A percentile compares a stretch with the other conserved stretches of the same genome.
Evolutionary conservation across 2,329 filamentous ascomycete species (phyloP).

Genomic region (Anthostomella pinea): DNA sequence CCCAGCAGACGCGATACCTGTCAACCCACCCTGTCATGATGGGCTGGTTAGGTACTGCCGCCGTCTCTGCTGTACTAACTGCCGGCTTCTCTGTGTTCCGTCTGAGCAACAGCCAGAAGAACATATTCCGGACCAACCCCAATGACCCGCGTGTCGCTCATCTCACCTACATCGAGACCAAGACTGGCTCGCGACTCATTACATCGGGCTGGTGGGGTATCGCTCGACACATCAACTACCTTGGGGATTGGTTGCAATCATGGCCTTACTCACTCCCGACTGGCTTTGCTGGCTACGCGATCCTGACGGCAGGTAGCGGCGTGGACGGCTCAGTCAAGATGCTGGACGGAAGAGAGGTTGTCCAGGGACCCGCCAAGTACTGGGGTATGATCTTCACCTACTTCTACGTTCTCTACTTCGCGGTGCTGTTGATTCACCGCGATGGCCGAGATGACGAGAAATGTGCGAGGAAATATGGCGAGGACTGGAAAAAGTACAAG

Average conservation of each 20-base stretch:
- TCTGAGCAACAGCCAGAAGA: slow-evolving; percentile 91
- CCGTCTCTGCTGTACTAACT: slow-evolving; percentile 64
- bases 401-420: slow-evolving; percentile 94
- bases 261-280: slow-evolving; percentile 91
- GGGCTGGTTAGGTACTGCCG: slow-evolving; percentile 62
- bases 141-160: slow-evolving; percentile 78
- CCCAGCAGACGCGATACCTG: slow-evolving; percentile 79
- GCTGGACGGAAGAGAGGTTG: slow-evolving; percentile 60
- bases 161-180: slow-evolving; percentile 82
- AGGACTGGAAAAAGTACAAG: slow-evolving; percentile 88
- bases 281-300: slow-evolving; percentile 75
- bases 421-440: slow-evolving; percentile 78
- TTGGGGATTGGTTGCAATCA: slow-evolving; percentile 91
- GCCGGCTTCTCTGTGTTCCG: slow-evolving; percentile 91
- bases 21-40: slow-evolving; percentile 78
- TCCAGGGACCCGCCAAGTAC: slow-evolving; percentile 70
- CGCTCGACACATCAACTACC: slow-evolving; percentile 91
- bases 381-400: slow-evolving; percentile 90
- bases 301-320: slow-evolving; percentile 55
- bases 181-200: slow-evolving; percentile 75
- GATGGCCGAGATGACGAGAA: slow-evolving; percentile 88
- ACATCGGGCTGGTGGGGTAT: slow-evolving; percentile 91
- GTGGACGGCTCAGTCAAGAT: slow-evolving; percentile 54
- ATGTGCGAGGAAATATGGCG: slow-evolving; percentile 86
- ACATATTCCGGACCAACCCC: slow-evolving; percentile 64